These are phyloP conservation scores for Backusella morwellensis DNA, from an alignment of 192 early-diverging fungal genomes.

Conservation along the genomic window DNA sequence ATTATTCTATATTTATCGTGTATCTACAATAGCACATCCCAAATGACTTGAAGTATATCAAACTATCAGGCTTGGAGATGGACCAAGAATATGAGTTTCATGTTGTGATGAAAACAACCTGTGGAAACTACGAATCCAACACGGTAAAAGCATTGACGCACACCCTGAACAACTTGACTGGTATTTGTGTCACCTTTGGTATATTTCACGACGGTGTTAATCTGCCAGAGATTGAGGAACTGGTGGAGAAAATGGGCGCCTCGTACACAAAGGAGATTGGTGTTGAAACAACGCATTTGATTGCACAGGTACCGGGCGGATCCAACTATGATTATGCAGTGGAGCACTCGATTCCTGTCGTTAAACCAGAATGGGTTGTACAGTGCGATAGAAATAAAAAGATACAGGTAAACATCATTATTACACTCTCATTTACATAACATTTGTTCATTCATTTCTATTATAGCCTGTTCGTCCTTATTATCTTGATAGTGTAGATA, in stretches of 20 bases:
- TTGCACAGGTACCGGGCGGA: constrained; percentile 82
- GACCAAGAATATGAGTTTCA: constrained; percentile 87
- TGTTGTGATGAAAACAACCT: constrained; percentile 89
- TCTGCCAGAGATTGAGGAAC: constrained; percentile 67
- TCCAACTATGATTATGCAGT: constrained; percentile 84
- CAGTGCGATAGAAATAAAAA: constrained; percentile 88
- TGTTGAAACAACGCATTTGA: constrained; percentile 87
- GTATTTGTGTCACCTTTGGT: constrained; percentile 94
- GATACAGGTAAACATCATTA: constrained; percentile 58
- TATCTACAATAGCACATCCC: constrained; percentile 33
- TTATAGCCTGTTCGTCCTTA: constrained; percentile 49
- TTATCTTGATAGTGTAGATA: constrained; percentile 39
- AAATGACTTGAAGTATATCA: constrained; percentile 53
- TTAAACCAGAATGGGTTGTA: constrained; percentile 92
- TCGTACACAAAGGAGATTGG: constrained; percentile 84
- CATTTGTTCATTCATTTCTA: neutral
- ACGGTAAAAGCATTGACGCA: constrained; percentile 78
- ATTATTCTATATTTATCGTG: neutral
- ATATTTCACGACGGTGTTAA: constrained; percentile 73
- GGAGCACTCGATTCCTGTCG: constrained; percentile 90
- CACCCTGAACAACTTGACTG: constrained; percentile 92
- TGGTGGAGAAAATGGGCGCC: constrained; percentile 81
- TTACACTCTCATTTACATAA: neutral
- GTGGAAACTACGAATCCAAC: constrained; percentile 80
- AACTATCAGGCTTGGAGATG: constrained; percentile 88